phyloP scores from a whole-genome alignment of 2,329 filamentous ascomycete genomes.

The Fusarium sp. region DNA sequence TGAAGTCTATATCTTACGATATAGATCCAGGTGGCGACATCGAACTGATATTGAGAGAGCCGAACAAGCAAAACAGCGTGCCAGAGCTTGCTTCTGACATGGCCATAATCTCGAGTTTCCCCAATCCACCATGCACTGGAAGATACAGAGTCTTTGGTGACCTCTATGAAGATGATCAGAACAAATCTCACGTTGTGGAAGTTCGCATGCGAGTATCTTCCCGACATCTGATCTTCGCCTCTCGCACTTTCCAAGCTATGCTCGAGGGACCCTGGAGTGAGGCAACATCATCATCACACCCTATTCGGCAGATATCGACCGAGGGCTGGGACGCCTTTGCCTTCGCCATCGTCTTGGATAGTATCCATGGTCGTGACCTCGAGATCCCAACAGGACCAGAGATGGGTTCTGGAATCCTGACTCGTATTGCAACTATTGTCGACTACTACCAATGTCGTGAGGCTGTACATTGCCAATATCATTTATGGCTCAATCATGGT shows the following conservation, averaged over 20 bases:
- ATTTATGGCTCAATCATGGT: too few relatives aligned
- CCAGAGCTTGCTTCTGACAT: neutral
- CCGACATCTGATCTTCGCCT: neutral
- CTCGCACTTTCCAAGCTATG: neutral
- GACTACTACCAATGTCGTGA: neutral
- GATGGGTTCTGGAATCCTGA: neutral
- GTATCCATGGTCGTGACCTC: conserved; percentile 8
- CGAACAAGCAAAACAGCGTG: neutral
- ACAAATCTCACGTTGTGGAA: neutral
- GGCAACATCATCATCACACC: rapidly evolving
- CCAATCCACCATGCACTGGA: neutral
- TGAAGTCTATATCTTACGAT: neutral
- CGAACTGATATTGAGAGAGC: neutral
- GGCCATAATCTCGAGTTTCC: neutral
- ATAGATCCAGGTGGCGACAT: neutral
- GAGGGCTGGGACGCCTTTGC: neutral
- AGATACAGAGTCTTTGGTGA: neutral
- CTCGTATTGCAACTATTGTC: neutral
- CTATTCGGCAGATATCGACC: neutral
- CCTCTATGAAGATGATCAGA: rapidly evolving
- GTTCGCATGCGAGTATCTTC: neutral
- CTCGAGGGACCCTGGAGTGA: neutral
- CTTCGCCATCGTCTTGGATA: neutral
- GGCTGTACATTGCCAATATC: too few relatives aligned
- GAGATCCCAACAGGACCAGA: neutral